Evolutionary conservation across 1,139 yeast species (phyloP).

Genomic region (Magnusiomyces paraingens): DNA sequence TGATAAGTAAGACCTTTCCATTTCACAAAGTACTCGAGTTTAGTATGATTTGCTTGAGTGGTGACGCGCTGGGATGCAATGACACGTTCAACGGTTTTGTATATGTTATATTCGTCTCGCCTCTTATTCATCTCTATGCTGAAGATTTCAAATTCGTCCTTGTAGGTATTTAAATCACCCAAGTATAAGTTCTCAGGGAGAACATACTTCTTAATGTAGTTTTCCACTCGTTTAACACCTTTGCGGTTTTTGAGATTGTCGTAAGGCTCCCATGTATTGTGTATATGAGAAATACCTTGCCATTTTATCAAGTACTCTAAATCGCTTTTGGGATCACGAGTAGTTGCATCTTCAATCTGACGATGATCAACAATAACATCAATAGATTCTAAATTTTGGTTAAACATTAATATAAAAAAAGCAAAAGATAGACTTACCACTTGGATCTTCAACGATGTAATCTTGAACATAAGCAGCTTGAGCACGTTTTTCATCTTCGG

Average conservation of each 20-base stretch:
- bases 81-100: conserved; percentile 79
- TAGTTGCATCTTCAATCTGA: conserved; percentile 23
- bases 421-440: conserved; percentile 26
- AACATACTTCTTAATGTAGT: conserved; percentile 76
- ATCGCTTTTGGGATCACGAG: conserved; percentile 30
- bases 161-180: conserved; percentile 68
- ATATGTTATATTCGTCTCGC: conserved; percentile 78
- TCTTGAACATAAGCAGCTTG: conserved; percentile 36
- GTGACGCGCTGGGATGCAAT: conserved; percentile 76
- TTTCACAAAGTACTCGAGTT: conserved; percentile 76
- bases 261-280: conserved; percentile 90
- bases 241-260: conserved; percentile 46
- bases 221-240: conserved; percentile 83
- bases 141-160: conserved; percentile 86
- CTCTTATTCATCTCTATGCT: conserved; percentile 83
- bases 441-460: conserved; percentile 28
- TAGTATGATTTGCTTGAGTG: conserved; percentile 53
- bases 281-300: conserved; percentile 83
- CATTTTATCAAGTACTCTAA: conserved; percentile 58
- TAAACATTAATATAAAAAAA: conserved; percentile 3
- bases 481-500: conserved; percentile 34
- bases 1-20: conserved; percentile 94
- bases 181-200: conserved; percentile 69
- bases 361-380: conserved; percentile 32
- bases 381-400: conserved; percentile 31